phyloP scores from a whole-genome alignment of 2,329 filamentous ascomycete genomes.

The Colletotrichum scovillei region DNA sequence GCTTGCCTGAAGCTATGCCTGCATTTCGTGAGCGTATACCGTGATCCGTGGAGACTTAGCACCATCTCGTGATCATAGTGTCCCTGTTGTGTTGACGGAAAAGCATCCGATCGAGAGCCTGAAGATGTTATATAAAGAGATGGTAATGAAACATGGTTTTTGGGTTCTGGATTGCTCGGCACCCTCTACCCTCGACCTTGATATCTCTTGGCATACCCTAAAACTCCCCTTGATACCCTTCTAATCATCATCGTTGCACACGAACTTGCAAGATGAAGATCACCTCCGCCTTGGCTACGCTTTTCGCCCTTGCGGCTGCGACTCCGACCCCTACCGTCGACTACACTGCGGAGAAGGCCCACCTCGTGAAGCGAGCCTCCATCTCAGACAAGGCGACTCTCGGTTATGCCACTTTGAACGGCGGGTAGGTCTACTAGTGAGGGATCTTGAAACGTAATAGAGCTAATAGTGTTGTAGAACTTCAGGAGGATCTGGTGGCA shows the following conservation, averaged over 20 bases:
- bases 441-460: too few relatives aligned
- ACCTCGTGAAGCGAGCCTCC: constrained; percentile 36
- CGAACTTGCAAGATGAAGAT: constrained; percentile 22
- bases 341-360: constrained; percentile 8
- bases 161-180: not conserved
- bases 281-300: constrained; percentile 17
- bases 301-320: constrained; percentile 30
- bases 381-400: constrained; percentile 41
- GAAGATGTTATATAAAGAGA: constrained; percentile 11
- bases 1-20: not conserved
- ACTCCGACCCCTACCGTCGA: constrained; percentile 36
- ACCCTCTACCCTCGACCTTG: not conserved
- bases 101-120: not conserved
- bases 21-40: not conserved
- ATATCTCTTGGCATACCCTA: not conserved
- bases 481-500: constrained; percentile 59
- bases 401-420: constrained; percentile 60
- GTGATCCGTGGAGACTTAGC: not conserved
- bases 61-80: not conserved
- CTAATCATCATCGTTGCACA: too few relatives aligned
- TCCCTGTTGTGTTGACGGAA: not conserved
- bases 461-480: constrained; percentile 46
- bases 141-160: not conserved
- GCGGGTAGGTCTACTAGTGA: constrained; percentile 32
- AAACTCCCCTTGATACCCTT: not conserved